phyloP scores from a whole-genome alignment of 305 asterid genomes.

The Nicotiana rustica region DNA sequence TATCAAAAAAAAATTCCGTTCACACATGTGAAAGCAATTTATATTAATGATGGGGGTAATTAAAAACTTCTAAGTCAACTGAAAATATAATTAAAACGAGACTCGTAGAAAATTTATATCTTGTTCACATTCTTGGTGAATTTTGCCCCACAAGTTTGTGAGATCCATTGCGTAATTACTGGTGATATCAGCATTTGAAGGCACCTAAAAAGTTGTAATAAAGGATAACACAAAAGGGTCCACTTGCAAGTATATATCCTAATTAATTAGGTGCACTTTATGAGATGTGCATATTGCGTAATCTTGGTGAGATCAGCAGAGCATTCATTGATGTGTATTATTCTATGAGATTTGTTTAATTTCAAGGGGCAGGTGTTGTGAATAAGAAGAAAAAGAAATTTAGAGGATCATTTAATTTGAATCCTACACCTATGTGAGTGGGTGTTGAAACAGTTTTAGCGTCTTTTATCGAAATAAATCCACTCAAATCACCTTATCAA shows the following conservation, averaged over 20 bases:
- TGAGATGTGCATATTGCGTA: background rate
- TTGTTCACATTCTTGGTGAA: background rate
- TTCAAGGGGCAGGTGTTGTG: background rate
- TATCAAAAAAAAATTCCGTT: too few species aligned
- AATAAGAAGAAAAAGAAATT: too few species aligned
- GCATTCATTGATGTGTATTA: too few species aligned
- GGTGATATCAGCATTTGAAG: background rate
- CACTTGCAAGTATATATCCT: background rate
- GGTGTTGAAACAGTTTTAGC: background rate
- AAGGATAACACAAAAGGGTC: background rate
- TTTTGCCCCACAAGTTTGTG: background rate
- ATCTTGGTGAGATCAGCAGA: too few species aligned
- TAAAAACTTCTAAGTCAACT: background rate
- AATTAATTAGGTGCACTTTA: background rate
- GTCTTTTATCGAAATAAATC: background rate
- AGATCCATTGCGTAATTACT: conserved; percentile 9
- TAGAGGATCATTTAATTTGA: background rate
- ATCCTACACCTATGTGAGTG: background rate
- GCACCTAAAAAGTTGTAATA: background rate
- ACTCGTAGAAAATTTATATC: background rate
- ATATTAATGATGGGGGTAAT: background rate
- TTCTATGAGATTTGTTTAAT: too few species aligned
- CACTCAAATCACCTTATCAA: background rate
- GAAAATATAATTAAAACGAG: background rate
- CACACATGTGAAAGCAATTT: too few species aligned